Conservation (phyloP, 768 basidiomycete genomes). For the Suillus hirtellus region DNA sequence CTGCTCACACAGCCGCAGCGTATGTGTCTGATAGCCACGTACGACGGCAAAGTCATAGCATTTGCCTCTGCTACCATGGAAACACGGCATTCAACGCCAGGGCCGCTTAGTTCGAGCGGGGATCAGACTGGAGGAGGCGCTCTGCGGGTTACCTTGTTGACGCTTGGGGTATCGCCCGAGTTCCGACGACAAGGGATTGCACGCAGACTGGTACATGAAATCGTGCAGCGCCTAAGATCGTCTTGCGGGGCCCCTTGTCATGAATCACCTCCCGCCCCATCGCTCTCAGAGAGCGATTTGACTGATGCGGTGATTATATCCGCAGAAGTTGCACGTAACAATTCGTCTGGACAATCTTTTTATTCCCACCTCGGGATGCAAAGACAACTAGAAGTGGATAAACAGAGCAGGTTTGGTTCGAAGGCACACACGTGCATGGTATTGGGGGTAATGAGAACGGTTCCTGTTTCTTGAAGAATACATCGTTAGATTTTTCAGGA, state of each 20-base stretch:
- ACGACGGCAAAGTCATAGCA: conserved; percentile 23
- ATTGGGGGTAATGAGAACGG: conserved; percentile 23
- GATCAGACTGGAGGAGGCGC: conserved; percentile 16
- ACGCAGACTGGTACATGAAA: conserved; percentile 28
- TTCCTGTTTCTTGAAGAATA: background rate
- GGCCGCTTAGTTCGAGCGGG: conserved; percentile 6
- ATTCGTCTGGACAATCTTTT: conserved; percentile 27
- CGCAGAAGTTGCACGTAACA: conserved; percentile 30
- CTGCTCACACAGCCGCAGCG: conserved; percentile 30
- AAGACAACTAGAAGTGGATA: conserved; percentile 19
- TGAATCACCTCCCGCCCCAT: background rate
- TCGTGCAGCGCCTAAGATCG: conserved; percentile 28
- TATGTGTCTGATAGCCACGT: conserved; percentile 31
- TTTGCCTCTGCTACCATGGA: conserved; percentile 30
- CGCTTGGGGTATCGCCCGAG: conserved; percentile 29
- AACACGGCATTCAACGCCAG: conserved; percentile 8
- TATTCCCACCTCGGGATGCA: conserved; percentile 32
- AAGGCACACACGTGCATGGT: conserved; percentile 25
- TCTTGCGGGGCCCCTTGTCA: background rate
- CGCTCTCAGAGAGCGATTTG: conserved; percentile 3
- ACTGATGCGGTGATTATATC: conserved; percentile 25
- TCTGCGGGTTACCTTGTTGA: conserved; percentile 28
- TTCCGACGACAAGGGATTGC: conserved; percentile 32
- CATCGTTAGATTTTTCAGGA: background rate
- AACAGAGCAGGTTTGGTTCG: conserved; percentile 17